Conservation (phyloP, 2,329 filamentous ascomycete species). For the Coniochaeta prunicola region DNA sequence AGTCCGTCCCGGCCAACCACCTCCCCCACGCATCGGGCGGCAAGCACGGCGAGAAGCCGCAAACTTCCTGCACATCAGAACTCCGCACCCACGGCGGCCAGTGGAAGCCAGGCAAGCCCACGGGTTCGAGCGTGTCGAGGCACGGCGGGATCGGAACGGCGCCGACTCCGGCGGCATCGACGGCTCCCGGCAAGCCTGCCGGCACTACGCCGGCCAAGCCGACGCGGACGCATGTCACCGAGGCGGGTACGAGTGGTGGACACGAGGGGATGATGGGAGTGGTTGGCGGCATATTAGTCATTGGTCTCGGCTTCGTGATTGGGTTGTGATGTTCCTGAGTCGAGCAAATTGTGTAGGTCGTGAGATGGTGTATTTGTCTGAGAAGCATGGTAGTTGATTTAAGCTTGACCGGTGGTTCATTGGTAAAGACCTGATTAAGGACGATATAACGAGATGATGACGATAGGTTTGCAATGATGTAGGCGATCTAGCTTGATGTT, state of each 20-base stretch:
- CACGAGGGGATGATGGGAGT: not conserved
- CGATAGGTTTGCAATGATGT: not conserved
- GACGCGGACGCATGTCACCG: not conserved
- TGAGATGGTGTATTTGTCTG: no score
- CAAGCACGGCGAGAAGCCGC: not conserved
- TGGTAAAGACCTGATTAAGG: not conserved
- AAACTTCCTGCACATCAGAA: not conserved
- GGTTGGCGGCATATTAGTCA: not conserved
- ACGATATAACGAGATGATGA: not conserved
- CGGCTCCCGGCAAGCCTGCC: not conserved
- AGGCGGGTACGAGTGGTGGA: not conserved
- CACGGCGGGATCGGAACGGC: not conserved
- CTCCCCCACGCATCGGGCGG: not conserved
- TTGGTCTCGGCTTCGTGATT: not conserved
- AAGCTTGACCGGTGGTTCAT: no score
- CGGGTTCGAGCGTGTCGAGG: not conserved
- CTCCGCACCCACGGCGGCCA: not conserved
- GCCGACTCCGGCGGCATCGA: not conserved
- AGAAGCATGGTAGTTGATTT: no score
- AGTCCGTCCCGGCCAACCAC: not conserved
- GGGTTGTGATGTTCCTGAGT: not conserved
- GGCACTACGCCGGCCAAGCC: not conserved
- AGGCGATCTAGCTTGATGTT: not conserved
- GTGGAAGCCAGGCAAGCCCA: not conserved
- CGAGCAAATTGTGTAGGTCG: no score